phyloP scores from a whole-genome alignment of 208 protist species.

The Trypanosoma conorhini region DNA sequence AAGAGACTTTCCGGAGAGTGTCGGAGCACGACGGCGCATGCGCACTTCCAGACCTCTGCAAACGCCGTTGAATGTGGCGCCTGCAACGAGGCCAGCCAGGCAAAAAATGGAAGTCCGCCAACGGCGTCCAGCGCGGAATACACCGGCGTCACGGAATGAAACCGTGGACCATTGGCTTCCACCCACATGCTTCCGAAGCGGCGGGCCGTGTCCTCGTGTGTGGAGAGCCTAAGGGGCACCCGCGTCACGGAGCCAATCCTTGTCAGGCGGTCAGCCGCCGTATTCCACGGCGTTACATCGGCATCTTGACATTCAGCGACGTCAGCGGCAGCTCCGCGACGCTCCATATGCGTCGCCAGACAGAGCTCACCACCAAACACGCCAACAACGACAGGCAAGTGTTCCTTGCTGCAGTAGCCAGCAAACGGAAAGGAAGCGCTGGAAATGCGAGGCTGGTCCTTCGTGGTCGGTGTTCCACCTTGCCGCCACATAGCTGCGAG shows the following conservation, averaged over 20 bases:
- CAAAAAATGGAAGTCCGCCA: conserved; percentile 32
- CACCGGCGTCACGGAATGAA: conserved; percentile 23
- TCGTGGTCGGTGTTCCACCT: conserved; percentile 1
- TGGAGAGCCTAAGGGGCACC: conserved; percentile 14
- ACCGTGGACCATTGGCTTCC: conserved; percentile 21
- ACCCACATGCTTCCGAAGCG: conserved; percentile 4
- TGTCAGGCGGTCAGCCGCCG: conserved; percentile 1
- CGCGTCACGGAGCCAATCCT: not conserved
- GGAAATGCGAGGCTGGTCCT: conserved; percentile 9
- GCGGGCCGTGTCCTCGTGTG: not conserved
- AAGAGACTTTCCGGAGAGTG: conserved; percentile 19
- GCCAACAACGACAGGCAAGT: conserved; percentile 21
- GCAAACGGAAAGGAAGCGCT: conserved; percentile 18
- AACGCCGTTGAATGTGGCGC: conserved; percentile 11
- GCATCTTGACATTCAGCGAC: not conserved
- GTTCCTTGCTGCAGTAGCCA: conserved; percentile 17
- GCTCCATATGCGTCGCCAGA: not conserved
- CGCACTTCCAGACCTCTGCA: conserved; percentile 27
- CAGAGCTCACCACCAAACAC: conserved; percentile 14
- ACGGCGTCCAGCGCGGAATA: conserved; percentile 36
- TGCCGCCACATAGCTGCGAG: conserved; percentile 19
- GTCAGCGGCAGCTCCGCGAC: not conserved
- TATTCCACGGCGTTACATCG: not conserved
- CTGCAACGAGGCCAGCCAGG: conserved; percentile 29
- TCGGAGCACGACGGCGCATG: conserved; percentile 13